These are phyloP conservation scores for Solanum hybrid DNA, from an alignment of 305 asterid species.

Conservation along the genomic window DNA sequence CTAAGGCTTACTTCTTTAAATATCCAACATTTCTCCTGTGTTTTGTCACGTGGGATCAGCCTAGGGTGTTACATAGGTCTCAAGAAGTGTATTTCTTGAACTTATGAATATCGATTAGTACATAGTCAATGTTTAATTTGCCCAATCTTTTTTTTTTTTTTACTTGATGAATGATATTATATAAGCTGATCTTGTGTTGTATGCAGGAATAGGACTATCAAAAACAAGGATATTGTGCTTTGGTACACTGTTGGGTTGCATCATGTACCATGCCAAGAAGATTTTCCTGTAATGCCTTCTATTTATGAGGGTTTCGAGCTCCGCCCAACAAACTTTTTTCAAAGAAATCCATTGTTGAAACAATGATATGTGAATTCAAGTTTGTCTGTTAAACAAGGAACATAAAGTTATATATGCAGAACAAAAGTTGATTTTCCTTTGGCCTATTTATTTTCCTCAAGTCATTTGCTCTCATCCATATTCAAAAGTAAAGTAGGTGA, in stretches of 20 bases:
- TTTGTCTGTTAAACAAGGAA: not conserved
- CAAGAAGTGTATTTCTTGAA: not conserved
- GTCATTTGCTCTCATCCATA: not conserved
- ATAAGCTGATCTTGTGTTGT: not conserved
- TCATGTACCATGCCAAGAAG: constrained; percentile 64
- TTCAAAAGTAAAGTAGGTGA: not conserved
- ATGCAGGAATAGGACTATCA: constrained; percentile 46
- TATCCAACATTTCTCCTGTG: not conserved
- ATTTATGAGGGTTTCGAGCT: constrained; percentile 52
- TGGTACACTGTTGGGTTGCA: constrained; percentile 73
- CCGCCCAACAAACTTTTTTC: constrained; percentile 52
- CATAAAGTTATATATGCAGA: not conserved
- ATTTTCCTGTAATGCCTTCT: constrained; percentile 64
- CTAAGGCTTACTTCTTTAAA: not conserved
- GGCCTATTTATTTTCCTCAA: not conserved
- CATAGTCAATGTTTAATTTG: not conserved
- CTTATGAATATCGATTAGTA: not conserved
- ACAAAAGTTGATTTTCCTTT: not conserved
- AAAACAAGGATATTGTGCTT: constrained; percentile 49
- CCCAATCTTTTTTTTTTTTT: not conserved
- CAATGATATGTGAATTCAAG: not conserved
- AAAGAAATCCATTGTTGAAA: constrained; percentile 40
- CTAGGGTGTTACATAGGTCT: not conserved
- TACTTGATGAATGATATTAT: not conserved
- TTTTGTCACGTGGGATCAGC: not conserved